Conservation (phyloP, 768 basidiomycete species). For the Multifurca ochricompacta region DNA sequence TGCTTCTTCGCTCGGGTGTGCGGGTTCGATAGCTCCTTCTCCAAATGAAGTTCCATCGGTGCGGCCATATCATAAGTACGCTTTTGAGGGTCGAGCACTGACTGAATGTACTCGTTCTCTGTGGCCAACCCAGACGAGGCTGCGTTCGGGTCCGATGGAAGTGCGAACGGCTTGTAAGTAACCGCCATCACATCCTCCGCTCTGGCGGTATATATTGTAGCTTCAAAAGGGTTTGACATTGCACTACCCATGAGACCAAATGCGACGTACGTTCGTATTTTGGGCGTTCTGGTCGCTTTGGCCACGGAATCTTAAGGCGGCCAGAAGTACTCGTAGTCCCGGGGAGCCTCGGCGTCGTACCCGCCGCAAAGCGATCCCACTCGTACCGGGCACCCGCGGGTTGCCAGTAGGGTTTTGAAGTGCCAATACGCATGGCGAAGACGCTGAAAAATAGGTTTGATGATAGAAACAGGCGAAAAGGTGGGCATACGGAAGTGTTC, state of each 20-base stretch:
- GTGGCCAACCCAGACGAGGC: slow-evolving; percentile 33
- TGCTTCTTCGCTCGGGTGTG: slow-evolving; percentile 80
- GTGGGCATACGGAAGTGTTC: slow-evolving; percentile 26
- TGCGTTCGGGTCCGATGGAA: slow-evolving; percentile 28
- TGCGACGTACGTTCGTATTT: slow-evolving; percentile 39
- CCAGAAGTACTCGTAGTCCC: slow-evolving; percentile 24
- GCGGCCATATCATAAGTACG: slow-evolving; percentile 41
- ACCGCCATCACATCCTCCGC: slow-evolving; percentile 54
- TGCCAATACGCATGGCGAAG: slow-evolving; percentile 66
- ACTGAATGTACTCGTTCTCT: slow-evolving; percentile 53
- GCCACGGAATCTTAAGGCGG: slow-evolving; percentile 61
- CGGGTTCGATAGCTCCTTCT: slow-evolving; percentile 70
- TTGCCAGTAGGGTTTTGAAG: slow-evolving; percentile 53
- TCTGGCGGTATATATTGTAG: slow-evolving; percentile 55
- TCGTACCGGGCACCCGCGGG: slow-evolving; percentile 46
- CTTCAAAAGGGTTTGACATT: slow-evolving; percentile 29
- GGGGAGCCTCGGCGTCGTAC: slow-evolving; percentile 52
- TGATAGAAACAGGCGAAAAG: not conserved
- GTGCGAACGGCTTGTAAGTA: slow-evolving; percentile 60
- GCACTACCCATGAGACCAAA: not conserved
- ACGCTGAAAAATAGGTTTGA: slow-evolving; percentile 39
- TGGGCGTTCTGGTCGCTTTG: slow-evolving; percentile 37
- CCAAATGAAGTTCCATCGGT: slow-evolving; percentile 60
- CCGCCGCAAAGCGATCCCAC: slow-evolving; percentile 67
- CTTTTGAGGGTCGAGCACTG: slow-evolving; percentile 34